Base-by-base conservation (phyloP, 2,329 filamentous ascomycete species). In the Verticillium tricorpus region DNA sequence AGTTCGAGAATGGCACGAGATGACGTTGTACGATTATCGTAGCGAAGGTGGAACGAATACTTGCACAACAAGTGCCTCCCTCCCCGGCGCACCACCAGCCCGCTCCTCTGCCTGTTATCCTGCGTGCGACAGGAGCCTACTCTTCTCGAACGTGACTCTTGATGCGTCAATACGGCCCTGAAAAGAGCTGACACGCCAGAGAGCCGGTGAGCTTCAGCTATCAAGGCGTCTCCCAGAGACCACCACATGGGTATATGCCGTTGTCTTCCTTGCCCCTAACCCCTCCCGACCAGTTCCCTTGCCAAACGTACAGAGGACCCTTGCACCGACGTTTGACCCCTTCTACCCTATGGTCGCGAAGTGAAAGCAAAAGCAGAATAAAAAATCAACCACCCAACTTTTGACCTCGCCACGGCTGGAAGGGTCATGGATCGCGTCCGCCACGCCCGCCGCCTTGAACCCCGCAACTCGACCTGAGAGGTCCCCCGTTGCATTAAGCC, bases 161-260 rank as follows among this genome's bases (percentile, higher is more conserved):
- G n/a, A 50, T 12, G n/a, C 40, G 22, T 50, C 17, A 50, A 22
- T 7, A n/a, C 40, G 5, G 40, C 19, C 40, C 40, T 45, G 40
- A n/a, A 12, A 50, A 22, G n/a, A 7, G n/a, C 4, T 5, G 19
- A 22, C n/a, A 14, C 40, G 12, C 40, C n/a, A 22, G 9, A 25
- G n/a, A n/a, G 40, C 19, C 9, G 8, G 19, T 22, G n/a, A 8
- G 40, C 40, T 50, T 50, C 40, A 22, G 40, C 40, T n/a, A 50
- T 50, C 40, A 50, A 50, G 40, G 40, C 19, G 40, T 11, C 40
- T 39, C 40, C 50, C 56, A 45, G 58, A 17, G 39, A 57, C 61
- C 63, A 58, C 58, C 39, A 57, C 61, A 59, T 63, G 59, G 61
- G 59, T 64, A 63, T 63, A 64, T 63, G 61, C 59, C 61, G 39